Evolutionary conservation across 352 stramenopile species (phyloP).

Genomic region (Globisporangium okanoganense): DNA sequence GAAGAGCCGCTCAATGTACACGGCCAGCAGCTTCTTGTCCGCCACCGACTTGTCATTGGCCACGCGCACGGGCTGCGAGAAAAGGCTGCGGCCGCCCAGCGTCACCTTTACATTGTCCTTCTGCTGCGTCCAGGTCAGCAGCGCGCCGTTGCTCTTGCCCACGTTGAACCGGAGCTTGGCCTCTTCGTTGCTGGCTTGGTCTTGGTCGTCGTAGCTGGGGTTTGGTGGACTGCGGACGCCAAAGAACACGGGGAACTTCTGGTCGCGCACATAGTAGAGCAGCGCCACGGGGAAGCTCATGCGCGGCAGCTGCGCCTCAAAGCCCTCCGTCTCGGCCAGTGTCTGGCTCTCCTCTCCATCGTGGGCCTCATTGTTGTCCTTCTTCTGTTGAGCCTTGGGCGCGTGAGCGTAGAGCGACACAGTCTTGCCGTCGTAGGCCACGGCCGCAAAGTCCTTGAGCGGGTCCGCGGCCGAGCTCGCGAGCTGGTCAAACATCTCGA

Average conservation of each 20-base stretch:
- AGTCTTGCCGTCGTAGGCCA: slow-evolving; percentile 45
- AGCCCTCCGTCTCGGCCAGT: background rate
- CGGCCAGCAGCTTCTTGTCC: slow-evolving; percentile 37
- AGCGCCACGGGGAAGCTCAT: slow-evolving; percentile 73
- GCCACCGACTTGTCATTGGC: slow-evolving; percentile 19
- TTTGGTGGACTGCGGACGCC: slow-evolving; percentile 19
- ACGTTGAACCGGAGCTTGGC: slow-evolving; percentile 50
- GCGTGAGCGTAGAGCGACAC: slow-evolving; percentile 61
- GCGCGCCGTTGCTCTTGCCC: slow-evolving; percentile 35
- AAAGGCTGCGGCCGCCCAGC: slow-evolving; percentile 57
- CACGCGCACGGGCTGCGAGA: slow-evolving; percentile 58
- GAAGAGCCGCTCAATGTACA: slow-evolving; percentile 71
- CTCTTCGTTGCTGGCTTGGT: background rate
- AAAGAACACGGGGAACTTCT: slow-evolving; percentile 74
- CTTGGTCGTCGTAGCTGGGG: slow-evolving; percentile 16
- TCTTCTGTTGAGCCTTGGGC: slow-evolving; percentile 13
- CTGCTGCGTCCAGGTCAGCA: slow-evolving; percentile 50
- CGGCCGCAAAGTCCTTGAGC: slow-evolving; percentile 50
- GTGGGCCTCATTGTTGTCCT: slow-evolving; percentile 6
- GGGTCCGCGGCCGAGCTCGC: slow-evolving; percentile 18
- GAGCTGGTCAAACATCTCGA: slow-evolving; percentile 53
- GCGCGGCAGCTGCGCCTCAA: slow-evolving; percentile 21
- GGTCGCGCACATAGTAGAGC: slow-evolving; percentile 72
- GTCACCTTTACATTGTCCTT: slow-evolving; percentile 61
- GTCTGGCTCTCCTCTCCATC: background rate